These are phyloP conservation scores for Saksenaea oblongispora DNA, from an alignment of 371 early-diverging fungal genomes.

Conservation along the genomic window DNA sequence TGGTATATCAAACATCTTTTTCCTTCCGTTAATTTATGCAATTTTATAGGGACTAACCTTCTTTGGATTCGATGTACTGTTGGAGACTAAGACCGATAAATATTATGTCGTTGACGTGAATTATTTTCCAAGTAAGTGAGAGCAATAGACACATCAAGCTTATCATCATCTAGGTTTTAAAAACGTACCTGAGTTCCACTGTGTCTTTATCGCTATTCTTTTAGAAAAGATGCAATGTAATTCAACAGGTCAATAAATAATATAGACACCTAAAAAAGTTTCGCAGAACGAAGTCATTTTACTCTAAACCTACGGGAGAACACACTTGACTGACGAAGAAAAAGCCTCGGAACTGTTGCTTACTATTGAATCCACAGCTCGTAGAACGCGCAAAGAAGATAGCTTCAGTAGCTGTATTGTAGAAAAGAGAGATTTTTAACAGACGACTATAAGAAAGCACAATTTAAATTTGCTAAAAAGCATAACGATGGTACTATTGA, in stretches of 20 bases:
- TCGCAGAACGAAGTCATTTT: no score
- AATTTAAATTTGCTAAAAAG: no score
- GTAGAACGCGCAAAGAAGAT: no score
- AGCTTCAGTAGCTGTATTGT: no score
- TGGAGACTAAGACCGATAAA: constrained; percentile 32
- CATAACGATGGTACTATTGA: no score
- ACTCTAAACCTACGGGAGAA: no score
- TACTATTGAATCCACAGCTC: no score
- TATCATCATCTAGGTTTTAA: constrained; percentile 16
- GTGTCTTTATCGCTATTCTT: constrained; percentile 16
- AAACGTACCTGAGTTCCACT: constrained; percentile 19
- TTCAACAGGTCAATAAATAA: neutral
- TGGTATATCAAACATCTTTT: constrained; percentile 26
- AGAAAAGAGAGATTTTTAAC: no score
- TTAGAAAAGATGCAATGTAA: neutral
- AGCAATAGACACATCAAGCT: neutral
- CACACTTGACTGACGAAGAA: no score
- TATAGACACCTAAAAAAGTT: neutral
- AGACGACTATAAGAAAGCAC: no score
- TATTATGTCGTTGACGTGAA: constrained; percentile 50
- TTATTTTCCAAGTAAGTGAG: constrained; percentile 49
- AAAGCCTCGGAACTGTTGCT: no score
- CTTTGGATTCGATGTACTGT: constrained; percentile 51
- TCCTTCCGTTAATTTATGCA: neutral
- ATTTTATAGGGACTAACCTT: constrained; percentile 41